A percentile compares a stretch with the other conserved stretches of the same genome.
Conservation (phyloP, 176 grass and related monocot species). For the Avena atlantica region DNA sequence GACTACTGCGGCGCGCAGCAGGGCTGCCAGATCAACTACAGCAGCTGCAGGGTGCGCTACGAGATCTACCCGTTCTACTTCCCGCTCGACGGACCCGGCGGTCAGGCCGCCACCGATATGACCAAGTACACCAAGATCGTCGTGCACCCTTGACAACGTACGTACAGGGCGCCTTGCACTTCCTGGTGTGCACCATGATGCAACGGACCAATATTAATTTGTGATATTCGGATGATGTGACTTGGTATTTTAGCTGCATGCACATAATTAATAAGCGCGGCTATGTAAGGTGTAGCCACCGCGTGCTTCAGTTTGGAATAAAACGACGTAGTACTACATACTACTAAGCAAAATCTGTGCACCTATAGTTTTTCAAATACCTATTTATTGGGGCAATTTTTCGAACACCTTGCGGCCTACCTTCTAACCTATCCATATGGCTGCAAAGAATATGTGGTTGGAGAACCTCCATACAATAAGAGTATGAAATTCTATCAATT, state of each 20-base stretch:
- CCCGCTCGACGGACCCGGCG: slow-evolving; percentile 48
- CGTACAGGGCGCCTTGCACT: background rate
- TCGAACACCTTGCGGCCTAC: too few relatives aligned
- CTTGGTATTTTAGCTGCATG: background rate
- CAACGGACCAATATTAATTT: background rate
- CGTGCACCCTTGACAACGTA: slow-evolving; percentile 37
- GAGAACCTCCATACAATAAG: too few relatives aligned
- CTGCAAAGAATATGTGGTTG: too few relatives aligned
- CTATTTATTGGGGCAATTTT: too few relatives aligned
- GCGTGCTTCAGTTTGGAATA: too few relatives aligned
- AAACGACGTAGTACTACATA: too few relatives aligned
- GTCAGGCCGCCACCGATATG: slow-evolving; percentile 38
- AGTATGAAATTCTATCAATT: too few relatives aligned
- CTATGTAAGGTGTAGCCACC: too few relatives aligned
- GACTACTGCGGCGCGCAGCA: slow-evolving; percentile 53
- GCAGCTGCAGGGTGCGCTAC: slow-evolving; percentile 75
- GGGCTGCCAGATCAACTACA: slow-evolving; percentile 71
- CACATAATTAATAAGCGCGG: too few relatives aligned
- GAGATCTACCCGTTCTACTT: slow-evolving; percentile 84
- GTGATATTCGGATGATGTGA: background rate
- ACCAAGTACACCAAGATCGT: slow-evolving; percentile 59
- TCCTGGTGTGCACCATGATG: background rate
- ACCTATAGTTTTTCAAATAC: too few relatives aligned
- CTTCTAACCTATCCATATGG: too few relatives aligned
- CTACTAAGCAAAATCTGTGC: too few relatives aligned